phyloP scores from a whole-genome alignment of 2,329 filamentous ascomycete genomes.

The Trichoderma pleuroti region DNA sequence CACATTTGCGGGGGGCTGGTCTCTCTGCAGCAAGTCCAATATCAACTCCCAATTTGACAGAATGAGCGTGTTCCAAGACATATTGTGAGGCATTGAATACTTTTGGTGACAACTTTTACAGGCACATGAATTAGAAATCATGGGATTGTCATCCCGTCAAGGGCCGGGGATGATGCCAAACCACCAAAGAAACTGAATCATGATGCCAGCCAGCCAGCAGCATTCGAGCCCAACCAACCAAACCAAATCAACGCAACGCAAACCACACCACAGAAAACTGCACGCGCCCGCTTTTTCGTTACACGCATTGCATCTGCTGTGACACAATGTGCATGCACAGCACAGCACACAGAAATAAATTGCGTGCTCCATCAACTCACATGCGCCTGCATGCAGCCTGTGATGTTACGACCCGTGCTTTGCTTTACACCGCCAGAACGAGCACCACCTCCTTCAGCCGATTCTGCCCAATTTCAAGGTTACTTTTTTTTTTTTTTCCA shows the following conservation, averaged over 20 bases:
- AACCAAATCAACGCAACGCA: neutral
- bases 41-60: neutral
- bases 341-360: neutral
- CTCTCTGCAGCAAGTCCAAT: neutral
- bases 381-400: conserved; percentile 9
- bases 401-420: neutral
- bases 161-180: neutral
- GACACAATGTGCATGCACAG: neutral
- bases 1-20: neutral
- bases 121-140: neutral
- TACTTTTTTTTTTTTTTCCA: neutral
- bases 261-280: neutral
- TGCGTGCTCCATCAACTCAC: conserved; percentile 9
- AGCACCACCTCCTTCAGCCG: neutral
- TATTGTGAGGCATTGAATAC: neutral
- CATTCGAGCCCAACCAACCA: neutral
- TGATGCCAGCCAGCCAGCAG: neutral
- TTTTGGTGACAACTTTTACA: neutral
- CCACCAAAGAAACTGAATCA: neutral
- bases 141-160: neutral
- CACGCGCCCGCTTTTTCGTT: conserved; percentile 2
- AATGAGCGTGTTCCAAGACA: neutral
- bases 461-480: conserved; percentile 5
- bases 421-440: conserved; percentile 8
- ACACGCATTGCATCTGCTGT: neutral